These are phyloP conservation scores for Ramaria rubella DNA, from an alignment of 768 basidiomycete species.

Conservation along the genomic window DNA sequence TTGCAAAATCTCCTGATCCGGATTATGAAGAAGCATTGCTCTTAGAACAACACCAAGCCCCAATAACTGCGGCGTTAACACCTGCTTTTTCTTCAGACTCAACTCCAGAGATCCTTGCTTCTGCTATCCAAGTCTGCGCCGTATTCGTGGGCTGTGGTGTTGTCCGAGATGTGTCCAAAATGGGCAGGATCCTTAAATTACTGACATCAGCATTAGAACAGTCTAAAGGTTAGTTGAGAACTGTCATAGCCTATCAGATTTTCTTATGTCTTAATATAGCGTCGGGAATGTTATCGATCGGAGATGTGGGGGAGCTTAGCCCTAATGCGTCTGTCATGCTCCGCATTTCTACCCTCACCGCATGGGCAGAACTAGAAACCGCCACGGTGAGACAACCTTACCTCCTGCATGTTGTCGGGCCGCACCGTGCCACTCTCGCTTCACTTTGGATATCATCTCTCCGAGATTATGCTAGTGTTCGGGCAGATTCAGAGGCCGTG, in stretches of 20 bases:
- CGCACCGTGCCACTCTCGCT: constrained; percentile 67
- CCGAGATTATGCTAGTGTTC: constrained; percentile 87
- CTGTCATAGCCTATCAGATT: not conserved
- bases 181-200: constrained; percentile 92
- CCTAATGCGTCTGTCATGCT: constrained; percentile 96
- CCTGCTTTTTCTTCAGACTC: constrained; percentile 95
- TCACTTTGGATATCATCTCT: constrained; percentile 84
- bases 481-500: constrained; percentile 81
- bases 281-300: constrained; percentile 76
- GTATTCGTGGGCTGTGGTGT: constrained; percentile 94
- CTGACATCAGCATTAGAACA: constrained; percentile 84
- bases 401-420: constrained; percentile 73
- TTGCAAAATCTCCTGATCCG: constrained; percentile 81
- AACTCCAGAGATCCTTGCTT: constrained; percentile 89
- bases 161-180: constrained; percentile 79
- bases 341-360: constrained; percentile 84
- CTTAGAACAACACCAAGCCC: constrained; percentile 96
- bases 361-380: constrained; percentile 90
- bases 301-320: constrained; percentile 79
- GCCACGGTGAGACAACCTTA: constrained; percentile 70
- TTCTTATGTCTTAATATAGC: constrained; percentile 39
- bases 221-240: constrained; percentile 61
- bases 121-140: constrained; percentile 89
- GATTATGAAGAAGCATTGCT: constrained; percentile 86
- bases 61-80: constrained; percentile 94